Conservation (phyloP, 495 filamentous ascomycete species). For the Sordaria brevicollis region DNA sequence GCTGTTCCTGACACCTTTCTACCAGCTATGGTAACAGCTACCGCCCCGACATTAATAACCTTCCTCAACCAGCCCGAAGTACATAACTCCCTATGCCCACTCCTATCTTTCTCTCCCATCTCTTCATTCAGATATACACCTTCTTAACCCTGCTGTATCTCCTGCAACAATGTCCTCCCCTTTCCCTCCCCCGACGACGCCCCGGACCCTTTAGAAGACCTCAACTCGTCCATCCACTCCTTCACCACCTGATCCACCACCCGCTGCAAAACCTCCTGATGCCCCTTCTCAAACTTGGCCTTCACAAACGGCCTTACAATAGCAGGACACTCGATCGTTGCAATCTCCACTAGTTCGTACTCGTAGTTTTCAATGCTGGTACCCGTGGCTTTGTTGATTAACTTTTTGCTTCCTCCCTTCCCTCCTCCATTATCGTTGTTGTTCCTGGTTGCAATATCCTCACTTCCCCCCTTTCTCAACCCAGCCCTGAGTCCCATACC, state of each 20-base stretch:
- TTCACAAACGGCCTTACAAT: constrained; percentile 24
- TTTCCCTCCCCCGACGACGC: neutral
- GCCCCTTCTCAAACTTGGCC: constrained; percentile 13
- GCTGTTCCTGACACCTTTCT: no score
- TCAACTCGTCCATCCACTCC: neutral
- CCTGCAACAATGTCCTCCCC: neutral
- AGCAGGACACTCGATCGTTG: constrained; percentile 15
- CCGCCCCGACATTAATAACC: no score
- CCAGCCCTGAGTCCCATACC: neutral
- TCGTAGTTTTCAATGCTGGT: constrained; percentile 3
- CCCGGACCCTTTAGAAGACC: neutral
- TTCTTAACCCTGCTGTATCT: neutral
- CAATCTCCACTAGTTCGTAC: constrained; percentile 25
- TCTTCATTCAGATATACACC: neutral
- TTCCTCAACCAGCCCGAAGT: no score
- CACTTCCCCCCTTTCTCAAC: neutral
- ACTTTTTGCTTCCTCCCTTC: no score
- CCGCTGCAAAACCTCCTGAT: constrained; percentile 16
- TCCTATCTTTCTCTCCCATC: neutral
- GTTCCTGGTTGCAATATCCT: neutral
- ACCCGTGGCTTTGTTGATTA: neutral
- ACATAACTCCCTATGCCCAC: no score
- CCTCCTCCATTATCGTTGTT: neutral
- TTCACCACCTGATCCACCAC: constrained; percentile 10
- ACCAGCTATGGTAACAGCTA: no score